Conservation (phyloP, 257 asterid species). For the Lycium barbarum region DNA sequence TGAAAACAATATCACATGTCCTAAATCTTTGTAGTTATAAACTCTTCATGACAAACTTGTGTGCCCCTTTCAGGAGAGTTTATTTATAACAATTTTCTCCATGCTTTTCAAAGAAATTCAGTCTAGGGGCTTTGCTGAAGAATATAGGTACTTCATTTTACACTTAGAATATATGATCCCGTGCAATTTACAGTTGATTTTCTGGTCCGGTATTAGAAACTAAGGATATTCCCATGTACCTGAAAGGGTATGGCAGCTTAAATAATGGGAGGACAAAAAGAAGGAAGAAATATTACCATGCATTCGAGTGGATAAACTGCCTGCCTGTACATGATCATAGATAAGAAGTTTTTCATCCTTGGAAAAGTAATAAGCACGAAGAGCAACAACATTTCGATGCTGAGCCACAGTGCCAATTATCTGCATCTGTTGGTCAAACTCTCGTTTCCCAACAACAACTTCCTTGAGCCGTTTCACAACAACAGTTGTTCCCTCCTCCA, state of each 20-base stretch:
- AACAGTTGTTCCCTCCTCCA: slow-evolving; percentile 69
- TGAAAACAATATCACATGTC: slow-evolving; percentile 12
- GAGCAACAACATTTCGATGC: slow-evolving; percentile 63
- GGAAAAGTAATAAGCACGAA: slow-evolving; percentile 73
- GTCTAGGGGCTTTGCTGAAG: not conserved
- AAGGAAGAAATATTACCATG: slow-evolving; percentile 52
- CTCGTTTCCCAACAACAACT: slow-evolving; percentile 59
- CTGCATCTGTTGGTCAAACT: slow-evolving; percentile 77
- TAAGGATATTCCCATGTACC: slow-evolving; percentile 2
- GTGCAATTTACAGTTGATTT: slow-evolving; percentile 9
- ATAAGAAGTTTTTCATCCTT: slow-evolving; percentile 74
- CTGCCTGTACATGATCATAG: slow-evolving; percentile 52
- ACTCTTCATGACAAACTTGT: not conserved
- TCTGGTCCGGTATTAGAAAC: not conserved
- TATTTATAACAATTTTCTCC: not conserved
- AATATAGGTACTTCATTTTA: not conserved
- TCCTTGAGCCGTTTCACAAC: slow-evolving; percentile 75
- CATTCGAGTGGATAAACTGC: slow-evolving; percentile 64
- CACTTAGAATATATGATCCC: not conserved
- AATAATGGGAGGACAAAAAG: not conserved
- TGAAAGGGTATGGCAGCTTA: not conserved
- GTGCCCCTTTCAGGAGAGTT: slow-evolving; percentile 2
- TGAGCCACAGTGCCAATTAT: slow-evolving; percentile 49
- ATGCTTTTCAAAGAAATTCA: not conserved
- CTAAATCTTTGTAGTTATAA: not conserved